A percentile compares a stretch with the other conserved stretches of the same genome.
phyloP scores from a whole-genome alignment of 2,329 filamentous ascomycete genomes.

The Diaporthe vexans region DNA sequence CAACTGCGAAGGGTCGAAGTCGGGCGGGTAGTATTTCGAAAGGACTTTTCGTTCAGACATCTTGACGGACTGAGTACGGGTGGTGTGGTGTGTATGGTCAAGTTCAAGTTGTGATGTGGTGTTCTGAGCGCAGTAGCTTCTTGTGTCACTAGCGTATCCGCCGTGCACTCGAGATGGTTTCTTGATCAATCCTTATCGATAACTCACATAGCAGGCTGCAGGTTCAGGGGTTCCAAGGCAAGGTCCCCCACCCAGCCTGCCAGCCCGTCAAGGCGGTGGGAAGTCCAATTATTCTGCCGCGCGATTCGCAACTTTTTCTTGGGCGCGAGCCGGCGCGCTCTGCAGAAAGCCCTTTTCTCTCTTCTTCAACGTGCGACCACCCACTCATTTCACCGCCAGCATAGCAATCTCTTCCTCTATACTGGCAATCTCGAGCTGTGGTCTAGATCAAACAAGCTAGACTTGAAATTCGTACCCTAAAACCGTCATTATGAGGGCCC shows the following conservation, averaged over 20 bases:
- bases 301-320: slow-evolving; percentile 34
- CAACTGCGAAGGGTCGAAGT: slow-evolving; percentile 92
- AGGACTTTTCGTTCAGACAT: slow-evolving; percentile 93
- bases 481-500: slow-evolving; percentile 79
- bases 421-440: slow-evolving; percentile 67
- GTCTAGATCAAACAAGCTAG: slow-evolving; percentile 66
- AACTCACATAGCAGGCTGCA: neutral
- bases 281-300: slow-evolving; percentile 3
- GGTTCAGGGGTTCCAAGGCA: neutral
- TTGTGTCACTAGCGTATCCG: neutral
- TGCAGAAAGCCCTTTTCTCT: slow-evolving; percentile 12
- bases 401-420: slow-evolving; percentile 52
- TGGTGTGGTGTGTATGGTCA: neutral
- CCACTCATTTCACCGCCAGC: slow-evolving; percentile 55
- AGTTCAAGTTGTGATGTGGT: neutral
- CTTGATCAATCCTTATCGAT: neutral
- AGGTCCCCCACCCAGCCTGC: neutral
- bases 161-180: neutral
- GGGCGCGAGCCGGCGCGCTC: slow-evolving; percentile 2
- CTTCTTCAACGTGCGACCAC: slow-evolving; percentile 50
- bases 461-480: slow-evolving; percentile 61
- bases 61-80: neutral
- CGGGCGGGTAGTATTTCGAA: slow-evolving; percentile 75
- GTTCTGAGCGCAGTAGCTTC: neutral
- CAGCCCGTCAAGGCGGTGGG: slow-evolving; percentile 32